Conservation (phyloP, 106 monocot species). For the Apostasia ramifera region DNA sequence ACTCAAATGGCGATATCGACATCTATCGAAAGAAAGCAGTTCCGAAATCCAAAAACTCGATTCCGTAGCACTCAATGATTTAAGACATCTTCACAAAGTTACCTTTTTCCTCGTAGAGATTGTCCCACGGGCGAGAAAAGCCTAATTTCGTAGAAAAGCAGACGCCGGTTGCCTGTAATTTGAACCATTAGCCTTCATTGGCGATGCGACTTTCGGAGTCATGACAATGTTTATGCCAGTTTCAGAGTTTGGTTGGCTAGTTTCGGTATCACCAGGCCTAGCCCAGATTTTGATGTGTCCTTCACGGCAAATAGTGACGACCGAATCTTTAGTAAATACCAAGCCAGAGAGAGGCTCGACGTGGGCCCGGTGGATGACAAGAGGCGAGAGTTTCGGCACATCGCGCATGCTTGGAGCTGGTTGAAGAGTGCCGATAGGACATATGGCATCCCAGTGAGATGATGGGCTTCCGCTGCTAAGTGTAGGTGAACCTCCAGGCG, state of each 20-base stretch:
- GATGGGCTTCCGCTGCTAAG: slow-evolving; percentile 51
- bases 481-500: slow-evolving; percentile 54
- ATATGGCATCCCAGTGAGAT: slow-evolving; percentile 40
- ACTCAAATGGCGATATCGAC: slow-evolving; percentile 2
- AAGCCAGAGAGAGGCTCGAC: slow-evolving; percentile 47
- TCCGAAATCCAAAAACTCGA: too few relatives aligned
- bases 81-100: too few relatives aligned
- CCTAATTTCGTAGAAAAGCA: slow-evolving; percentile 16
- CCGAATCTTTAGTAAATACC: slow-evolving; percentile 35
- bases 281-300: slow-evolving; percentile 56
- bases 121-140: background rate
- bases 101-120: background rate
- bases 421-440: slow-evolving; percentile 43
- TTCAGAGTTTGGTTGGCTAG: slow-evolving; percentile 14
- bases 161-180: slow-evolving; percentile 28
- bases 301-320: slow-evolving; percentile 45
- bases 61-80: too few relatives aligned
- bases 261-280: slow-evolving; percentile 27
- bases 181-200: slow-evolving; percentile 10
- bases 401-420: slow-evolving; percentile 55
- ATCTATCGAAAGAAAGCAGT: background rate
- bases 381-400: slow-evolving; percentile 50
- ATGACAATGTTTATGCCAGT: slow-evolving; percentile 1
- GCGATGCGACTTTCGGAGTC: slow-evolving; percentile 13
- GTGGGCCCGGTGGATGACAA: slow-evolving; percentile 45